phyloP scores from a whole-genome alignment of 495 filamentous ascomycete species.

The Penicillium diatomitis region DNA sequence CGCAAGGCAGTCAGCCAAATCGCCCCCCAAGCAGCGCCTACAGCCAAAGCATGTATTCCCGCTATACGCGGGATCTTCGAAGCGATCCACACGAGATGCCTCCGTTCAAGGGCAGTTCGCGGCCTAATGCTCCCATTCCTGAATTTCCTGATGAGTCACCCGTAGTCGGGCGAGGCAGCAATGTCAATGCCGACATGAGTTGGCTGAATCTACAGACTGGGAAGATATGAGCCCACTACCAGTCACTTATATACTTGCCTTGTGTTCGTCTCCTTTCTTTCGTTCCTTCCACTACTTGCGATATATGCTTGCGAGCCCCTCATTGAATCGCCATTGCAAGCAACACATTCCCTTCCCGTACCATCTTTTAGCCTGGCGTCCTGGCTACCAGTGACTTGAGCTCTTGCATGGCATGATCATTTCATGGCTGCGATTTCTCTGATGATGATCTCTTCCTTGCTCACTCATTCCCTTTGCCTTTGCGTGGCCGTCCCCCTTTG shows the following conservation, averaged over 20 bases:
- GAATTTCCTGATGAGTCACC: slow-evolving; percentile 36
- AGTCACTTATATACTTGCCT: neutral
- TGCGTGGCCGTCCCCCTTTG: no score
- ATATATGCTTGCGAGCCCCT: no score
- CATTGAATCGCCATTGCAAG: no score
- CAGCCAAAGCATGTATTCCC: slow-evolving; percentile 41
- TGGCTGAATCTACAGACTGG: slow-evolving; percentile 57
- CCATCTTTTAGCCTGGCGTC: slow-evolving; percentile 11
- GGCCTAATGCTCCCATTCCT: slow-evolving; percentile 27
- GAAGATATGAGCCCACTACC: slow-evolving; percentile 1
- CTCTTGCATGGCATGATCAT: slow-evolving; percentile 1
- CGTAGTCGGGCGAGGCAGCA: slow-evolving; percentile 16
- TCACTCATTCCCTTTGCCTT: neutral
- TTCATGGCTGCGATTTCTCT: slow-evolving; percentile 5
- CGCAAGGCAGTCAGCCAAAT: slow-evolving; percentile 37
- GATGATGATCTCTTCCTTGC: neutral
- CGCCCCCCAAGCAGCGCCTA: slow-evolving; percentile 54
- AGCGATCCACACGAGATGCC: slow-evolving; percentile 10
- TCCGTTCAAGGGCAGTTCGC: slow-evolving; percentile 21
- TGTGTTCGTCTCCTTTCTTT: neutral
- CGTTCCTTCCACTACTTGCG: neutral
- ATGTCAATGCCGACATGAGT: slow-evolving; percentile 56
- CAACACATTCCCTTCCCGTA: neutral
- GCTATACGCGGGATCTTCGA: slow-evolving; percentile 25
- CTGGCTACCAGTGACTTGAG: slow-evolving; percentile 8